Evolutionary conservation across 2,329 filamentous ascomycete genomes (phyloP).

Genomic region (Huntiella moniliformis): DNA sequence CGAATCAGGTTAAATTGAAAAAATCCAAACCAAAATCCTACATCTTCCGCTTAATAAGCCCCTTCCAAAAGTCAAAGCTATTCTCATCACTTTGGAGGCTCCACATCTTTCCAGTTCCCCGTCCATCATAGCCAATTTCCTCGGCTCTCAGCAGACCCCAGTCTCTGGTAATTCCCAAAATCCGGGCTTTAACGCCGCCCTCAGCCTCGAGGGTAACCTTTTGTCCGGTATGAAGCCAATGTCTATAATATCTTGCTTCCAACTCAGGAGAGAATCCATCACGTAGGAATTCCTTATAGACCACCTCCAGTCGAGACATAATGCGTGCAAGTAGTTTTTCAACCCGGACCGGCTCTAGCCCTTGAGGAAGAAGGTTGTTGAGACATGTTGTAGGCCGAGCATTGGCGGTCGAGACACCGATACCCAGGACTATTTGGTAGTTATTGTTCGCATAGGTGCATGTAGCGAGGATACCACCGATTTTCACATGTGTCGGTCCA

Average conservation of each 20-base stretch:
- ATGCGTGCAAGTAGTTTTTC: conserved; percentile 73
- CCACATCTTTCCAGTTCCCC: conserved; percentile 59
- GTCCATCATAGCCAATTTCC: conserved; percentile 56
- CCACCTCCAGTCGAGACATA: conserved; percentile 54
- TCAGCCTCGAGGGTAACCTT: conserved; percentile 60
- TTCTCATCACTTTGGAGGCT: conserved; percentile 90
- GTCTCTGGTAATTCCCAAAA: conserved; percentile 78
- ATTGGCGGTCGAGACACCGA: conserved; percentile 76
- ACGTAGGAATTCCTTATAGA: conserved; percentile 58
- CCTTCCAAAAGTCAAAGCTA: conserved; percentile 94
- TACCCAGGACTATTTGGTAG: conserved; percentile 73
- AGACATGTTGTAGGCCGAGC: conserved; percentile 72
- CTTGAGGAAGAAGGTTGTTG: conserved; percentile 42
- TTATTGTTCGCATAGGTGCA: conserved; percentile 57
- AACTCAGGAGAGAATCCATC: conserved; percentile 57
- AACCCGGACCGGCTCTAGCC: conserved; percentile 39
- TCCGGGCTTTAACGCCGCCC: conserved; percentile 52
- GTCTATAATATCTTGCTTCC: conserved; percentile 56
- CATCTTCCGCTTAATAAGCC: conserved; percentile 63
- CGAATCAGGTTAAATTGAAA: no score
- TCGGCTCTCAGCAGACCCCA: conserved; percentile 77
- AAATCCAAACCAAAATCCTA: no score
- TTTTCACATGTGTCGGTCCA: conserved; percentile 53
- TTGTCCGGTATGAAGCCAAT: conserved; percentile 73
- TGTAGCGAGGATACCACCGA: conserved; percentile 83